phyloP scores from a whole-genome alignment of 1,139 yeast genomes.

The Pichia sp. region DNA sequence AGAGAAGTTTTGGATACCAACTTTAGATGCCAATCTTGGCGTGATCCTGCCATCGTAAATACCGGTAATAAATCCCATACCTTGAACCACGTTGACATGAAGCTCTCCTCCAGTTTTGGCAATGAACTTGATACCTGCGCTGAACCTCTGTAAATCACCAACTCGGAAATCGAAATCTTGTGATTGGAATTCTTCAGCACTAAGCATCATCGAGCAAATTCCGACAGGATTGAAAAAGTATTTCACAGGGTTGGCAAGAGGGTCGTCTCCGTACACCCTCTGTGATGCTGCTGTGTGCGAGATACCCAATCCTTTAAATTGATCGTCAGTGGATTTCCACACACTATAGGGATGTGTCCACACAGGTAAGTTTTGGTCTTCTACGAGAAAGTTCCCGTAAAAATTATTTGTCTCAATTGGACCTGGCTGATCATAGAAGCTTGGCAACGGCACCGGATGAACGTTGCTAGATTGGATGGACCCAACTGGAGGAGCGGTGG shows the following conservation, averaged over 20 bases:
- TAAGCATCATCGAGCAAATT: conserved; percentile 30
- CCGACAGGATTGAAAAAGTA: conserved; percentile 34
- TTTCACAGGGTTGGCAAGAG: conserved; percentile 29
- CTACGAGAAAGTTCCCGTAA: conserved; percentile 72
- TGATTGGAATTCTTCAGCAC: conserved; percentile 27
- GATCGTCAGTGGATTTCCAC: conserved; percentile 48
- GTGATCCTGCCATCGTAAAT: conserved; percentile 46
- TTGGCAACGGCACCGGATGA: conserved; percentile 47
- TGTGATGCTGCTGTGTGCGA: conserved; percentile 57
- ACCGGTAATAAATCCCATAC: conserved; percentile 70
- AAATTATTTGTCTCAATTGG: conserved; percentile 82
- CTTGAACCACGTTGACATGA: conserved; percentile 45
- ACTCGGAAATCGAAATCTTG: conserved; percentile 21
- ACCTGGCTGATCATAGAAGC: conserved; percentile 31
- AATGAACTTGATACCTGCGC: conserved; percentile 25
- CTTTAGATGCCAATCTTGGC: conserved; percentile 56
- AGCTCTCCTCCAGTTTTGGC: conserved; percentile 20
- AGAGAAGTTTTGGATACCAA: conserved; percentile 52
- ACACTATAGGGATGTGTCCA: conserved; percentile 84
- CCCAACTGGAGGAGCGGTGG: conserved; percentile 41
- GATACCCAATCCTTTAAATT: conserved; percentile 55
- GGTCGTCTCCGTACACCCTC: conserved; percentile 63
- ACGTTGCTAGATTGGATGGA: conserved; percentile 37
- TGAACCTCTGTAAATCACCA: conserved; percentile 31
- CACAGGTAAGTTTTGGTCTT: conserved; percentile 54